Evolutionary conservation across 2,329 filamentous ascomycete species (phyloP).

Genomic region (Diplocarpon rosae): DNA sequence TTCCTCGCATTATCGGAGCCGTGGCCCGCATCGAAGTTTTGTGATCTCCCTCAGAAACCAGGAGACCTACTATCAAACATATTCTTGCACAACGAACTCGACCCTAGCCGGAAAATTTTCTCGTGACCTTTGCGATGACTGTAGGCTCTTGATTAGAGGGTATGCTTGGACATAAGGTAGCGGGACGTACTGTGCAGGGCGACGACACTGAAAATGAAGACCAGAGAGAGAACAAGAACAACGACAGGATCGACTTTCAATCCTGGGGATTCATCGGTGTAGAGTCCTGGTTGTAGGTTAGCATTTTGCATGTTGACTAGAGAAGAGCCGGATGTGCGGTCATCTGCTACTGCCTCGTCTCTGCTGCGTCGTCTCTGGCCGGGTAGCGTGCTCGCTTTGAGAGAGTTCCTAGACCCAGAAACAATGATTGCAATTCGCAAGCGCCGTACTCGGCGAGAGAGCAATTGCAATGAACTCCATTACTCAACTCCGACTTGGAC

Average conservation of each 20-base stretch:
- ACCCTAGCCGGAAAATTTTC: slow-evolving; percentile 55
- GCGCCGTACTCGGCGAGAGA: too few species aligned
- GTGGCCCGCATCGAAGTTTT: too few species aligned
- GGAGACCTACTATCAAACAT: background rate
- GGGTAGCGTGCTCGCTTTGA: too few species aligned
- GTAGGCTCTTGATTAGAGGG: background rate
- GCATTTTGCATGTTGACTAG: background rate
- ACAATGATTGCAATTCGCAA: too few species aligned
- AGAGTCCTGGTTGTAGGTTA: slow-evolving; percentile 50
- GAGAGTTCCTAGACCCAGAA: too few species aligned
- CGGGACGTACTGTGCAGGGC: slow-evolving; percentile 81
- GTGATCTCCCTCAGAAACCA: too few species aligned
- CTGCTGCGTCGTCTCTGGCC: too few species aligned
- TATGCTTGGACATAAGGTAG: background rate
- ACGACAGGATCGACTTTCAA: slow-evolving; percentile 97
- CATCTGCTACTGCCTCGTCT: too few species aligned
- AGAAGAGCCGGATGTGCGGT: too few species aligned
- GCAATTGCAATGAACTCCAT: too few species aligned
- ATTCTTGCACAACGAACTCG: background rate
- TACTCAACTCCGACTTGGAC: too few species aligned
- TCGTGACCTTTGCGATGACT: slow-evolving; percentile 95
- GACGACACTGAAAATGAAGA: slow-evolving; percentile 98
- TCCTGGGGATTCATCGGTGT: slow-evolving; percentile 96
- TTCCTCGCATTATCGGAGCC: too few species aligned
- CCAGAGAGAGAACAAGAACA: slow-evolving; percentile 87